Evolutionary conservation across 352 stramenopile genomes (phyloP).

Genomic region (Phytophthora megakarya): DNA sequence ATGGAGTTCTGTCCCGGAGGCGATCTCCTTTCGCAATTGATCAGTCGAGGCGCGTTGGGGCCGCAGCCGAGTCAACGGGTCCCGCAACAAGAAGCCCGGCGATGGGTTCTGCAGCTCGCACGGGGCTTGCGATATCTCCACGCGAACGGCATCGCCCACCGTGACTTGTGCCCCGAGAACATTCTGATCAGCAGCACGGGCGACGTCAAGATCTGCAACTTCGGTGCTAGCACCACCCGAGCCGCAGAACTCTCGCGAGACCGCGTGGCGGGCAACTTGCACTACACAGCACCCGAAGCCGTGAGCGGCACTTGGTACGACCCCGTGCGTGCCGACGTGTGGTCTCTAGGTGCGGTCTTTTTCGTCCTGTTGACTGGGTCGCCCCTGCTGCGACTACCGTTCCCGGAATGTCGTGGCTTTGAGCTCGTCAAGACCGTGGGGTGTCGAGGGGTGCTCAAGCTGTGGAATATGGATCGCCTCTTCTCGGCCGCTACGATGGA

Average conservation of each 20-base stretch:
- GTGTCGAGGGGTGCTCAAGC: conserved; percentile 44
- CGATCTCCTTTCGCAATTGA: conserved; percentile 55
- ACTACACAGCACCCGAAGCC: conserved; percentile 73
- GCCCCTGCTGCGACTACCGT: conserved; percentile 49
- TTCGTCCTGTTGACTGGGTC: conserved; percentile 79
- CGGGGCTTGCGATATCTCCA: conserved; percentile 51
- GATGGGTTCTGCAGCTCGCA: conserved; percentile 49
- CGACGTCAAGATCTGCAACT: conserved; percentile 62
- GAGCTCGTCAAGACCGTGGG: conserved; percentile 49
- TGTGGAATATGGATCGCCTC: conserved; percentile 51
- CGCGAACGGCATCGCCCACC: conserved; percentile 47
- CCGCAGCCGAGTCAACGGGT: conserved; percentile 22
- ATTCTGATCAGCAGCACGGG: conserved; percentile 44
- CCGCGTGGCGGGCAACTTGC: conserved; percentile 48
- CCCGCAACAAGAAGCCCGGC: conserved; percentile 45
- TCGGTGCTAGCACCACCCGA: conserved; percentile 50
- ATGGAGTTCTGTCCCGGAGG: conserved; percentile 65
- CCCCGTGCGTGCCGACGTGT: conserved; percentile 61
- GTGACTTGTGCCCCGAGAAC: conserved; percentile 65
- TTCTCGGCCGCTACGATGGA: conserved; percentile 50
- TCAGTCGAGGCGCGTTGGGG: conserved; percentile 20
- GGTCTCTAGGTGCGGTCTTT: conserved; percentile 71
- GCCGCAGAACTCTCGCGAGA: conserved; percentile 36
- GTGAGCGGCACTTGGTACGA: conserved; percentile 58
- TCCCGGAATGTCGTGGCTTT: conserved; percentile 49